Evolutionary conservation across 441 rosid species (phyloP), one percentile per base, ranked within the genome.

Genomic region (Pelargonium cotyledonis): DNA sequence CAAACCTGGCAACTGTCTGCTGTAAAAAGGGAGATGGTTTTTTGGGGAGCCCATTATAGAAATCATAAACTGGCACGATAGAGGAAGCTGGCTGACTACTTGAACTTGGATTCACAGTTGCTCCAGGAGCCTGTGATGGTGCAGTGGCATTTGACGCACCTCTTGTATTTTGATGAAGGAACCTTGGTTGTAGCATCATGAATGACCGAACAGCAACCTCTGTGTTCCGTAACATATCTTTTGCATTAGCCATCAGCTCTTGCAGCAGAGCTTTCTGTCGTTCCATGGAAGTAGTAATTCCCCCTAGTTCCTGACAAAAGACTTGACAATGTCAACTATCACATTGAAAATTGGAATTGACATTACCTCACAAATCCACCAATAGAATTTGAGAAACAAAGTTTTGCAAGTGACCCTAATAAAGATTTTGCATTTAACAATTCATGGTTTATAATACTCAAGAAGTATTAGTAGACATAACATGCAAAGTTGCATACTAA

Each of bases 31-130:
- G 90, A 21, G 97, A 89, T 1, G 99, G 98, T 76, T 95, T 95
- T 87, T 84, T 90, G 2, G 96, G 98, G 64, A 95, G 76, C 66
- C 99, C 98, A 74, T 87, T 80, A 80, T 92, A 95, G 80, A 95
- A 95, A 41, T 90, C 92, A 76, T 84, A 87, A 70, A 87, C 83
- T 0, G 91, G 93, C 76, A 85, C 80, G 7, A 82, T 64, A n/a
- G 87, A 67, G 72, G 89, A 40, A 16, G 90, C 51, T 63, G 83
- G 80, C 80, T 90, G 96, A 74, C 80, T 79, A 66, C 83, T 69
- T 16, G 94, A 84, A 77, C 82, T 81, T 26, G 83, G 80, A 67
- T 73, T 66, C 6, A 67, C 74, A 60, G 84, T 81, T 60, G 82
- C 81, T 79, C 92, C 96, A 26, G 91, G 76, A 26, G 79, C 63